A percentile compares a stretch with the other conserved stretches of the same genome.
These are phyloP conservation scores for Spencermartinsiella ligniputridi DNA, from an alignment of 1,139 yeast genomes.

Conservation along the genomic window DNA sequence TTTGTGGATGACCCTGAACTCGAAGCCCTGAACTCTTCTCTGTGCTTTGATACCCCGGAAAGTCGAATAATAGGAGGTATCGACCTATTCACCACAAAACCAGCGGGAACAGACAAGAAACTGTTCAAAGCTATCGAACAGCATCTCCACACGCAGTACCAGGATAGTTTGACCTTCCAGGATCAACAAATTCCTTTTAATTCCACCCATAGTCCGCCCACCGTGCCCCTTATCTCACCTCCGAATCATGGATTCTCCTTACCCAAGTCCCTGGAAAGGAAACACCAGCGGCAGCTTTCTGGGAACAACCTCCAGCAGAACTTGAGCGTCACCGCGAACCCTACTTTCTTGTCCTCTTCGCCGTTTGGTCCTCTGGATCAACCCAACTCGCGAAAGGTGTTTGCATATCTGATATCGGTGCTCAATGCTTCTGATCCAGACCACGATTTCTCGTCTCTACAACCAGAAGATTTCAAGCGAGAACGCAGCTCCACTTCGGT, in stretches of 20 bases:
- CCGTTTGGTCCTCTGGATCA: constrained; percentile 94
- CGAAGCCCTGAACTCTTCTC: constrained; percentile 80
- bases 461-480: constrained; percentile 77
- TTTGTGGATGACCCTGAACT: constrained; percentile 90
- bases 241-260: constrained; percentile 10
- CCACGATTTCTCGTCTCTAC: constrained; percentile 83
- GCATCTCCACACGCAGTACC: constrained; percentile 39
- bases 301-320: constrained; percentile 1
- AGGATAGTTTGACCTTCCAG: constrained; percentile 20
- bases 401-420: constrained; percentile 86
- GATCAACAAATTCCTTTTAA: constrained; percentile 17
- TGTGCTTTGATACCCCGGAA: constrained; percentile 83
- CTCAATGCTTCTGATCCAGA: constrained; percentile 92
- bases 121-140: constrained; percentile 83
- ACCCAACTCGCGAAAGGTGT: constrained; percentile 77
- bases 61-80: constrained; percentile 89
- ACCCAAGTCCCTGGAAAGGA: constrained; percentile 7
- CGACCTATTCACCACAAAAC: constrained; percentile 90
- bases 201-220: constrained; percentile 19
- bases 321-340: constrained; percentile 11
- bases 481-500: constrained; percentile 49
- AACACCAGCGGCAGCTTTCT: neutral
- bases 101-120: constrained; percentile 85
- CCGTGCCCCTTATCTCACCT: constrained; percentile 16
- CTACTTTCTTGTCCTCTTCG: constrained; percentile 38